Conservation (phyloP, 2,329 filamentous ascomycete genomes). For the Dothistroma septosporum region DNA sequence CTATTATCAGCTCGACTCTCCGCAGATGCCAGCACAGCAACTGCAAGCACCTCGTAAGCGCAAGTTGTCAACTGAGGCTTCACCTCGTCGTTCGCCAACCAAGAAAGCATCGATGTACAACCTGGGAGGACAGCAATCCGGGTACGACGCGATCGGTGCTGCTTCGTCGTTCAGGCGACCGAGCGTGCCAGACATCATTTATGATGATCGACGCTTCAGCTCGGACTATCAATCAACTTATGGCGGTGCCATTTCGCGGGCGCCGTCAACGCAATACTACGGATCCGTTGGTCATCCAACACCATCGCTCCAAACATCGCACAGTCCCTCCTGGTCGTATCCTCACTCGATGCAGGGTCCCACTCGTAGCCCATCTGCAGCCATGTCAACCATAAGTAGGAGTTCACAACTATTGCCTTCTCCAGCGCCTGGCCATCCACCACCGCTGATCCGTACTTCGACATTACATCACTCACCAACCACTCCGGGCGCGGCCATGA, state of each 20-base stretch:
- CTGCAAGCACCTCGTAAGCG: slow-evolving; percentile 48
- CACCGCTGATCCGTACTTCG: slow-evolving; percentile 63
- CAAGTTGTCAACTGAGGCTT: slow-evolving; percentile 51
- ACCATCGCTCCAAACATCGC: slow-evolving; percentile 32
- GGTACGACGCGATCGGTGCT: slow-evolving; percentile 33
- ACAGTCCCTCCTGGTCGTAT: slow-evolving; percentile 35
- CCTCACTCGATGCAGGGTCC: slow-evolving; percentile 17
- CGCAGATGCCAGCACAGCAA: slow-evolving; percentile 23
- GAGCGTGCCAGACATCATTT: slow-evolving; percentile 30
- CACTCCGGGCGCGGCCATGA: slow-evolving; percentile 36
- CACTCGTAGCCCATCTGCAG: slow-evolving; percentile 30
- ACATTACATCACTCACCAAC: slow-evolving; percentile 56
- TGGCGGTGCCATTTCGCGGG: slow-evolving; percentile 22
- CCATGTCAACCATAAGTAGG: slow-evolving; percentile 24
- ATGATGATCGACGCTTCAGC: slow-evolving; percentile 36
- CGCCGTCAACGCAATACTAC: slow-evolving; percentile 29
- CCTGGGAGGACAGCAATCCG: slow-evolving; percentile 31
- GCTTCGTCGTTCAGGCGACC: slow-evolving; percentile 37
- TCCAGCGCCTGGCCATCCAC: slow-evolving; percentile 46
- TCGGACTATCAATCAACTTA: slow-evolving; percentile 31
- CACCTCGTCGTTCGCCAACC: slow-evolving; percentile 44
- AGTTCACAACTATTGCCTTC: slow-evolving; percentile 41
- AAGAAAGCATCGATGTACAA: slow-evolving; percentile 40
- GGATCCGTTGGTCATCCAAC: slow-evolving; percentile 23
- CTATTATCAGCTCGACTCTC: slow-evolving; percentile 30